Base-by-base conservation (phyloP, 768 basidiomycete genomes). In the Crucibulum laeve region DNA sequence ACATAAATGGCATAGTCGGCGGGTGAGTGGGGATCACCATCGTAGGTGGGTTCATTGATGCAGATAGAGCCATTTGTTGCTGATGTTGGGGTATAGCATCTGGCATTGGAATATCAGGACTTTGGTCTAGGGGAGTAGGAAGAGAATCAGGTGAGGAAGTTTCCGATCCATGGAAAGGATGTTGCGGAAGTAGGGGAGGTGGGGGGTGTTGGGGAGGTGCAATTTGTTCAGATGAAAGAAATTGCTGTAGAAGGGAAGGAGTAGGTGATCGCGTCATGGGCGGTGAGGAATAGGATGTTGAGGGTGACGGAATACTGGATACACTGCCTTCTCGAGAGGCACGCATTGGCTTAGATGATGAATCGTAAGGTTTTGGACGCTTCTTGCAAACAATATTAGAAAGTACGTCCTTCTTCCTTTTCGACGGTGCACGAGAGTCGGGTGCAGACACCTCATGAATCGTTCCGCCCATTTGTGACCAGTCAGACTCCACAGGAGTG, bases 291-390 rank as follows among this genome's bases (percentile, higher is more conserved):
- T 71, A 69, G 4, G 70, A 67, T 14, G 67, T 69, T 18, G 71
- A 60, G 10, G 76, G 70, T 5, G 79, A 80, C 36, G 73, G 65
- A 10, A 69, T 50, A 50, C 74, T 79, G 34, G 70, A 67, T 30
- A 76, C 63, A 50, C 80, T 83, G 18, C 74, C 67, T 61, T 82
- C 82, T 50, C 80, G 67, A 14, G 73, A 73, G 32, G 58, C 46
- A 33, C 67, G 63, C 45, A 54, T 64, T 19, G 71, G 69, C 52
- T 76, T 83, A 26, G 64, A 63, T 17, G 67, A 50, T 46, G 68
- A 56, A 53, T 87, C 83, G 50, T 87, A 87, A 3, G 86, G 86
- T 58, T 88, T 90, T 3, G 76, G 71, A 22, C 87, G 79, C 47
- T 76, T 80, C 59, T 78, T 83, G 30, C 52, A 56, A 3, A 57